Base-by-base conservation (phyloP, 1,284 basidiomycete genomes). In the Trichosporon sp. region DNA sequence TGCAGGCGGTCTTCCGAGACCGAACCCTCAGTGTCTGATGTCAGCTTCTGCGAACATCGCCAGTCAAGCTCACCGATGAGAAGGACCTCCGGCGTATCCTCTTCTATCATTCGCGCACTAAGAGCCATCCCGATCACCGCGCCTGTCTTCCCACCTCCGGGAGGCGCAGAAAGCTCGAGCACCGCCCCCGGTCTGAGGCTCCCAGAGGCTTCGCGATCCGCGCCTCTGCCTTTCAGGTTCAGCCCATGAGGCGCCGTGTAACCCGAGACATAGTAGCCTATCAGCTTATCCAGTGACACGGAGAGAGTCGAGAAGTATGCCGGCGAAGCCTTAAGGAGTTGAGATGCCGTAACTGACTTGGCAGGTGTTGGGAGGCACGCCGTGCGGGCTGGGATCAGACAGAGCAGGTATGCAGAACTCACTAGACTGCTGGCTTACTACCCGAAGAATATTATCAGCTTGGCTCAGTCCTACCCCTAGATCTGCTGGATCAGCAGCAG, bases 141-240 rank as follows among this genome's bases (percentile, higher is more conserved):
- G 1, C 73, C 65, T 2, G 80, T 83, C 74, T 85, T 85, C 0
- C 84, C 84, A 16, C 70, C 72, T 1, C 84, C 84, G 0, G 84
- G 83, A 1, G 83, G 82, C 1, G 80, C 79, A 2, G 80, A 77
- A 2, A 85, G 67, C 71, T 84, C 83, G 0, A 84, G 35, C 1
- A 79, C 74, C 78, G 81, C 80, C 0, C 84, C 82, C 1, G 80
- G 82, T 0, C 63, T 59, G 26, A 82, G 73, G 2, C 73, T 48
- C 4, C 77, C 77, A 37, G 65, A 65, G 32, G 64, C 72, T 19
- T 21, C 21, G 6, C 16, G 72, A n/a, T 21, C 71, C 59, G 67
- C 70, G 37, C 59, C 71, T 56, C 77, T 75, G 4, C 76, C 75
- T 56, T 76, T 76, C n/a, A 68, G 32, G 14, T 69, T 70, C 21